These are phyloP conservation scores for Basidiobolus meristosporus DNA, from an alignment of 371 early-diverging fungal species.

Conservation along the genomic window DNA sequence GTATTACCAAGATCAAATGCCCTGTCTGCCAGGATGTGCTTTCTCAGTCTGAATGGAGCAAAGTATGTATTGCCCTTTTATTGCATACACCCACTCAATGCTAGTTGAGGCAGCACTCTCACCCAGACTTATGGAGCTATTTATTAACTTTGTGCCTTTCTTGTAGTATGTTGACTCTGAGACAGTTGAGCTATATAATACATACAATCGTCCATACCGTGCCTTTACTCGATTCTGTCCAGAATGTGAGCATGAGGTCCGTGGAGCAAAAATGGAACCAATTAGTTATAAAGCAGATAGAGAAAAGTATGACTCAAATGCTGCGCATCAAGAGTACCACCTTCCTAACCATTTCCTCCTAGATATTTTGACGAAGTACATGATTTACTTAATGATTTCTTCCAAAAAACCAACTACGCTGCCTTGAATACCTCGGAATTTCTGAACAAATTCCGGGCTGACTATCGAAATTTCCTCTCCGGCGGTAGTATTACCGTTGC, in stretches of 20 bases:
- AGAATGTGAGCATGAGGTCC: constrained; percentile 31
- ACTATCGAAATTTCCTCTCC: too few species aligned
- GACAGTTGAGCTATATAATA: constrained; percentile 22
- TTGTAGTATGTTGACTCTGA: constrained; percentile 14
- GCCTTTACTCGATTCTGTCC: constrained; percentile 35
- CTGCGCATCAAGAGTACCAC: too few species aligned
- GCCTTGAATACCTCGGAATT: too few species aligned
- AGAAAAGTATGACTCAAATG: too few species aligned
- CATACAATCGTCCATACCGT: constrained; percentile 38
- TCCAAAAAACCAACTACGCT: too few species aligned
- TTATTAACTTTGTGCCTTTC: neutral
- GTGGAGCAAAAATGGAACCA: too few species aligned
- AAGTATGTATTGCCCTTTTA: constrained; percentile 9
- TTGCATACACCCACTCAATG: constrained; percentile 10
- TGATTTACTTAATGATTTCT: too few species aligned
- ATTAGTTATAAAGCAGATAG: too few species aligned
- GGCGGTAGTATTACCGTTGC: too few species aligned
- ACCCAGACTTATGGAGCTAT: neutral
- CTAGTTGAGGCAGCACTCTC: neutral
- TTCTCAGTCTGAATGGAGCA: constrained; percentile 36
- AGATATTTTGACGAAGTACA: too few species aligned
- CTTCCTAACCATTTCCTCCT: too few species aligned
- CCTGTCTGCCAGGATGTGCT: constrained; percentile 38
- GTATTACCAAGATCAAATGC: constrained; percentile 38
- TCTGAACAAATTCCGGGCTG: too few species aligned